Conservation (phyloP, 1,284 basidiomycete genomes). For the Trametes pubescens region DNA sequence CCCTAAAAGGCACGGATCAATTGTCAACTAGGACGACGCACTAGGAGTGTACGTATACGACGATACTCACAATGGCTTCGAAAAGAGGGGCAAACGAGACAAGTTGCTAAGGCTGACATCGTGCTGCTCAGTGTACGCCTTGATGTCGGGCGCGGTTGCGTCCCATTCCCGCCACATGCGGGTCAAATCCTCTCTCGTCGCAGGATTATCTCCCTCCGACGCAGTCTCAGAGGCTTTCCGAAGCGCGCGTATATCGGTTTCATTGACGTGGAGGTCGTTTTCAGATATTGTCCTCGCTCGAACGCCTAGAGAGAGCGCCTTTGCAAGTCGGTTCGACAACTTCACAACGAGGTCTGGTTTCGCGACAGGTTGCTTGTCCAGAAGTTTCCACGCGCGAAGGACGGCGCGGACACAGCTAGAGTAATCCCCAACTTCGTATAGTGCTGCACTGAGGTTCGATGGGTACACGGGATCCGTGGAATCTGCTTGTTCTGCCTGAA, state of each 20-base stretch:
- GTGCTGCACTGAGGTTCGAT: conserved; percentile 46
- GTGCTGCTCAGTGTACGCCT: neutral
- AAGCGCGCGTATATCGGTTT: neutral
- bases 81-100: conserved; percentile 4
- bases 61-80: conserved; percentile 3
- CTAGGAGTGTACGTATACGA: neutral
- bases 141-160: neutral
- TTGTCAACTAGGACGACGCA: neutral
- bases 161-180: conserved; percentile 8
- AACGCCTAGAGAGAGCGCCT: conserved; percentile 16
- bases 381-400: conserved; percentile 33
- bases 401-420: conserved; percentile 36
- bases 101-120: neutral
- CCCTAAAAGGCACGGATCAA: neutral
- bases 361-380: neutral
- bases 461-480: conserved; percentile 38
- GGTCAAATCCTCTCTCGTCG: neutral
- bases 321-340: conserved; percentile 27
- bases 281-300: neutral
- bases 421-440: conserved; percentile 46
- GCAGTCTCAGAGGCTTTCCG: neutral
- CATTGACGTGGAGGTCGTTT: neutral
- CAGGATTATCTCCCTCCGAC: neutral
- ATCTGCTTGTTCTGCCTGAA: conserved; percentile 28
- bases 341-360: neutral